Evolutionary conservation across 192 early-diverging fungal species (phyloP), one percentile per base, ranked within the genome.

Genomic region (Funneliformis mosseae): DNA sequence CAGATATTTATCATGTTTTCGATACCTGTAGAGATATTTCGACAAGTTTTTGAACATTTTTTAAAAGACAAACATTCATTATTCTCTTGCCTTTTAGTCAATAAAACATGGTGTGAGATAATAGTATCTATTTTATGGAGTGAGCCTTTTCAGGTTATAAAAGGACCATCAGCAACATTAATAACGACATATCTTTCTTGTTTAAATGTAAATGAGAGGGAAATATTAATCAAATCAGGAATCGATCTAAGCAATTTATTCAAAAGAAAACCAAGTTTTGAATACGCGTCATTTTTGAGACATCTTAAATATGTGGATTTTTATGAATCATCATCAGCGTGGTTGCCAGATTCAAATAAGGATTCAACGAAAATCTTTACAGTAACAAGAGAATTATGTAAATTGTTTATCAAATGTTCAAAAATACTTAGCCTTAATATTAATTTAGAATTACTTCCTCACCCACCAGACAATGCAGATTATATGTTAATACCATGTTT

Each of bases 41-140:
- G 68, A n/a, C 28, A 41, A 5, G 68, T 70, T 33, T 42, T 70
- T 70, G 41, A 14, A n/a, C 16, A 41, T 70, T 42, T 70, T 41
- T 70, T 39, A n/a, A n/a, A 75, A 28, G 74, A 75, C 16, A 75
- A 39, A 27, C 16, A n/a, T 27, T 39, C 74, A 50, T 25, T 75
- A 59, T 27, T 16, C 59, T 75, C 74, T 48, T 48, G 48, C 33
- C 74, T 75, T 75, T 16, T 60, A 59, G 74, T 75, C 1, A 28
- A 55, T 75, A 33, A 25, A 60, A n/a, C n/a, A 14, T 75, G 74
- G 74, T 75, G 74, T 75, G 55, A 9, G 10, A 55, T 33, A 12
- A 25, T 45, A 9, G 74, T 75, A 38, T 59, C 28, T 6, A 60
- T 75, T 75, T 60, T 75, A 21, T 75, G 74, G 74, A 75, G 48